Evolutionary conservation across 495 filamentous ascomycete species (phyloP).

Genomic region (Penicillium paradoxum): DNA sequence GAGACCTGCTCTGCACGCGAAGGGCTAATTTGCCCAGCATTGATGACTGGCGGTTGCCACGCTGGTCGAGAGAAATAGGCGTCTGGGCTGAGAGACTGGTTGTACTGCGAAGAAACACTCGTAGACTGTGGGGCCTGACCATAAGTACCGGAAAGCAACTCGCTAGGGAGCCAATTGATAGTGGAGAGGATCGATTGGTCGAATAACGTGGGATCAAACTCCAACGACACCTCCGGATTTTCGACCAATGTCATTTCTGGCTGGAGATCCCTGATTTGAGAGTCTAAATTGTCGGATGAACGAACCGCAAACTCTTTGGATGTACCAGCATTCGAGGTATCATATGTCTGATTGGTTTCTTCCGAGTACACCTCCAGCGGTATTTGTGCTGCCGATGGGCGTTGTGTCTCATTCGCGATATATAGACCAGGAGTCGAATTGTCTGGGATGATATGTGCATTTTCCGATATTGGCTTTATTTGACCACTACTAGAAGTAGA

Average conservation of each 20-base stretch:
- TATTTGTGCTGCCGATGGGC: background rate
- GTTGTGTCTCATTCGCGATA: conserved; percentile 6
- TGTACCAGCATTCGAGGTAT: conserved; percentile 8
- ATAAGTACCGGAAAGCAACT: conserved; percentile 15
- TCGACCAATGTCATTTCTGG: conserved; percentile 13
- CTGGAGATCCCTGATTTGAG: conserved; percentile 13
- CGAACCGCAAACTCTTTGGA: conserved; percentile 9
- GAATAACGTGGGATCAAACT: conserved; percentile 21
- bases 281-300: conserved; percentile 3
- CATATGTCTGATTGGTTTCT: conserved; percentile 11
- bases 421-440: conserved; percentile 8
- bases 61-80: conserved; percentile 16
- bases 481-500: background rate
- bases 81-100: conserved; percentile 14
- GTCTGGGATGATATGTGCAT: background rate
- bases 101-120: conserved; percentile 11
- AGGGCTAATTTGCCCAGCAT: conserved; percentile 12
- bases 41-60: conserved; percentile 32
- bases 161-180: conserved; percentile 38
- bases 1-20: conserved; percentile 18
- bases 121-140: conserved; percentile 11
- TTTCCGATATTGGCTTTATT: background rate
- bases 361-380: conserved; percentile 9
- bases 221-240: conserved; percentile 22
- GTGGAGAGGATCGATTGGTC: conserved; percentile 26